Evolutionary conservation across 2,329 filamentous ascomycete species (phyloP).

Genomic region (Neurospora sp.): DNA sequence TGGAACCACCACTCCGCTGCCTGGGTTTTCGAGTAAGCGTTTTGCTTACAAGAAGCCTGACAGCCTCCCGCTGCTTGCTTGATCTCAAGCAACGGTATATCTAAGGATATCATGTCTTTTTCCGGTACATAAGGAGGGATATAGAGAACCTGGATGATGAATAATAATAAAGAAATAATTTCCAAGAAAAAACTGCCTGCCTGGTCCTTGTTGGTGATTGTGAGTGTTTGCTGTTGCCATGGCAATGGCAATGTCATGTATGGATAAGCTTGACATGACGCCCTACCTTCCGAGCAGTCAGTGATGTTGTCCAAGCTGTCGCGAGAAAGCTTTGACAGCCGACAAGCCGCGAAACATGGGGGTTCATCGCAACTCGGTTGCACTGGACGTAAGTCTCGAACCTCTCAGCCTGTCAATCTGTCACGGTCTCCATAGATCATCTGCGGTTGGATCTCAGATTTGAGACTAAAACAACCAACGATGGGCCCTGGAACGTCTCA

Average conservation of each 20-base stretch:
- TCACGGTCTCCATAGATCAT: background rate
- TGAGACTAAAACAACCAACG: background rate
- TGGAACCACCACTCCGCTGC: constrained; percentile 79
- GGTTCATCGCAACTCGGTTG: background rate
- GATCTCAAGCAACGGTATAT: background rate
- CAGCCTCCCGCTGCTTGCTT: background rate
- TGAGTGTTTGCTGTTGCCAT: background rate
- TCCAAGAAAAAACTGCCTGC: background rate
- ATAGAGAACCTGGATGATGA: background rate
- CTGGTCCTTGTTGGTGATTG: background rate
- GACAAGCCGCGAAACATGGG: background rate
- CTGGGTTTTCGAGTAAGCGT: constrained; percentile 81
- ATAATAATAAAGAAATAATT: background rate
- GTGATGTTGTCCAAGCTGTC: background rate
- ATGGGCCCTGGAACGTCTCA: background rate
- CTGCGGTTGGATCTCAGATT: background rate
- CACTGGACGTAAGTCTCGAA: background rate
- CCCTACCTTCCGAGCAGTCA: background rate
- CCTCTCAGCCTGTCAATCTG: background rate
- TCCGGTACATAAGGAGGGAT: background rate
- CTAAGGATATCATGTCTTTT: background rate
- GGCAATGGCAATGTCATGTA: too few relatives aligned
- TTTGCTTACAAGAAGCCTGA: constrained; percentile 1
- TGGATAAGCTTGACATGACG: background rate
- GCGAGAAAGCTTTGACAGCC: background rate